Evolutionary conservation across 805 yeast species (phyloP).

Genomic region (Metschnikowia cubensis): DNA sequence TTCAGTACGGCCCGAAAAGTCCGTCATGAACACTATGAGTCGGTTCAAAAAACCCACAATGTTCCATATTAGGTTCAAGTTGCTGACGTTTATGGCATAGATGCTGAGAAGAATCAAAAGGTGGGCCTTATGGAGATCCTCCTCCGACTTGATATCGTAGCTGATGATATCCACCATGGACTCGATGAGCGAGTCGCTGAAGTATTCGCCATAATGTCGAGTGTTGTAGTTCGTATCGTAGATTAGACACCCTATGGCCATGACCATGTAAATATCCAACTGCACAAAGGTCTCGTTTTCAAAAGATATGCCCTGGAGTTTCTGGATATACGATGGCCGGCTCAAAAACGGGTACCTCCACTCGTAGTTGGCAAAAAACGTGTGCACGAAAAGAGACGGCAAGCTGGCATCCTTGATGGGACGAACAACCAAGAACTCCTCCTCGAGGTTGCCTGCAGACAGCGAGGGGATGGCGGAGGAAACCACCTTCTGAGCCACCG

Average conservation of each 20-base stretch:
- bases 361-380: conserved; percentile 37
- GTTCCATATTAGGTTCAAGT: conserved; percentile 30
- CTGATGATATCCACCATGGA: conserved; percentile 32
- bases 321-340: conserved; percentile 19
- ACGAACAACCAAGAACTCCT: conserved; percentile 36
- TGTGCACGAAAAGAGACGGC: conserved; percentile 30
- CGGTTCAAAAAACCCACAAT: conserved; percentile 34
- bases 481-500: conserved; percentile 7
- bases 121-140: conserved; percentile 26
- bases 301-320: conserved; percentile 28
- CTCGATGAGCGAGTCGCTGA: conserved; percentile 30
- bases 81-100: conserved; percentile 27
- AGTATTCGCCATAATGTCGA: conserved; percentile 24
- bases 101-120: conserved; percentile 31
- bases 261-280: conserved; percentile 34
- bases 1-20: conserved; percentile 8
- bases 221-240: conserved; percentile 27
- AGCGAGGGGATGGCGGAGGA: conserved; percentile 7
- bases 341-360: conserved; percentile 34
- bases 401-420: conserved; percentile 26
- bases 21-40: conserved; percentile 16
- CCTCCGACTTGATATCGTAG: conserved; percentile 24
- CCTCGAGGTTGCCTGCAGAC: conserved; percentile 15
- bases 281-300: conserved; percentile 33
- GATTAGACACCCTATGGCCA: conserved; percentile 38